These are phyloP conservation scores for Phylloporus sp. DNA, from an alignment of 768 basidiomycete species.

Conservation along the genomic window DNA sequence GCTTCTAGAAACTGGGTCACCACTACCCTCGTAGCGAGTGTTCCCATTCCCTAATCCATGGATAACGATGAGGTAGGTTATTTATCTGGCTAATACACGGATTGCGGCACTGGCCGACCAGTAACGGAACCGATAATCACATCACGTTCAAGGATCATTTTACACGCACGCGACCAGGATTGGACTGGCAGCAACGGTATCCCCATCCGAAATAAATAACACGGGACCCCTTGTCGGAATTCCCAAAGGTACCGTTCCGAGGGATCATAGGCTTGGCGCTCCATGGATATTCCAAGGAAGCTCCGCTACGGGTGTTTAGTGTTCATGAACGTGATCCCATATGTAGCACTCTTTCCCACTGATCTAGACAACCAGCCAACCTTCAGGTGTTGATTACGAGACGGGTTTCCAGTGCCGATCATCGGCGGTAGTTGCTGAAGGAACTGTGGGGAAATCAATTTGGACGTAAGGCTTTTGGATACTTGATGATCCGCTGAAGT, in stretches of 20 bases:
- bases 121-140: not conserved
- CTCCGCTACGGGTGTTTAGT: not conserved
- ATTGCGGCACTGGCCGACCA: not conserved
- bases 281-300: not conserved
- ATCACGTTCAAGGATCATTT: not conserved
- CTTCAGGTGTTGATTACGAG: not conserved
- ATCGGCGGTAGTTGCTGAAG: not conserved
- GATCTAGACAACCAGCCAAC: not conserved
- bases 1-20: not conserved
- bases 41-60: not conserved
- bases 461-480: not conserved
- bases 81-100: not conserved
- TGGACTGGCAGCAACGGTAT: not conserved
- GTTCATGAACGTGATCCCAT: not conserved
- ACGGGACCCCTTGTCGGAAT: not conserved
- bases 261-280: not conserved
- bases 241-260: conserved; percentile 1
- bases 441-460: not conserved
- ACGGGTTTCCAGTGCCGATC: not conserved
- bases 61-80: not conserved
- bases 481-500: not conserved
- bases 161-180: conserved; percentile 1
- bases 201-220: too few relatives aligned
- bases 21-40: not conserved
- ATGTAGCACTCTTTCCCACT: not conserved